Percentiles rank a stretch among this genome's conserved stretches.
Conservation (phyloP, 2,329 filamentous ascomycete genomes). For the Fusarium guadeloupense region DNA sequence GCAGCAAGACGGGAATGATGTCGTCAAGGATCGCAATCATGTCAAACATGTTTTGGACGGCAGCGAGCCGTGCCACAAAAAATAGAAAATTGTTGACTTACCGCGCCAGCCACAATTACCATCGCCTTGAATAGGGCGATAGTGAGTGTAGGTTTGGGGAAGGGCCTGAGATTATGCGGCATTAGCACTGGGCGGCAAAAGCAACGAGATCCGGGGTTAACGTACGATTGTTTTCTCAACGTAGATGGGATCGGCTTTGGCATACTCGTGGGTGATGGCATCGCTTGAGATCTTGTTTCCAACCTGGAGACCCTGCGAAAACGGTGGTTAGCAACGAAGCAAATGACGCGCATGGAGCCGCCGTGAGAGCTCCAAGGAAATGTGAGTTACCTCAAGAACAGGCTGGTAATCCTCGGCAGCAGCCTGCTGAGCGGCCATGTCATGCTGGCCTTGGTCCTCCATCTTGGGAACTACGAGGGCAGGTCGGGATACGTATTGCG, state of each 20-base stretch:
- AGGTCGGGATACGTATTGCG: slow-evolving; percentile 23
- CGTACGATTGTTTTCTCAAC: slow-evolving; percentile 87
- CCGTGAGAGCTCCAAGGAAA: neutral
- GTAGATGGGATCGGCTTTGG: slow-evolving; percentile 84
- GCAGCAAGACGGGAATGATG: slow-evolving; percentile 23
- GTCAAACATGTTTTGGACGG: slow-evolving; percentile 12
- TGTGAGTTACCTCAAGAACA: slow-evolving; percentile 60
- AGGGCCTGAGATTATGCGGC: slow-evolving; percentile 66
- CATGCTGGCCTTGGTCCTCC: slow-evolving; percentile 51
- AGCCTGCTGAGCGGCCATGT: slow-evolving; percentile 67
- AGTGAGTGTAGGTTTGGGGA: slow-evolving; percentile 84
- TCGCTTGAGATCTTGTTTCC: slow-evolving; percentile 80
- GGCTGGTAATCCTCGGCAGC: slow-evolving; percentile 68
- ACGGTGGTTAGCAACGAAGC: slow-evolving; percentile 25
- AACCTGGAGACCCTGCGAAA: slow-evolving; percentile 79
- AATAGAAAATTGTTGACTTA: slow-evolving; percentile 58
- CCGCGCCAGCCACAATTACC: slow-evolving; percentile 98
- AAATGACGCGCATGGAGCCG: slow-evolving; percentile 15
- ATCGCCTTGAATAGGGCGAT: slow-evolving; percentile 88
- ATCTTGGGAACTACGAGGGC: slow-evolving; percentile 41
- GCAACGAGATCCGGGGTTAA: slow-evolving; percentile 34
- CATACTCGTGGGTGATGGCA: slow-evolving; percentile 84
- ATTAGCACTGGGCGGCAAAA: slow-evolving; percentile 26
- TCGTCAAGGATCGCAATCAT: slow-evolving; percentile 10
- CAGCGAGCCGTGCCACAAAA: slow-evolving; percentile 7